Percentiles rank a stretch among this genome's conserved stretches.
phyloP scores from a whole-genome alignment of 139 green algal genomes.

The Asterochloris sp. region DNA sequence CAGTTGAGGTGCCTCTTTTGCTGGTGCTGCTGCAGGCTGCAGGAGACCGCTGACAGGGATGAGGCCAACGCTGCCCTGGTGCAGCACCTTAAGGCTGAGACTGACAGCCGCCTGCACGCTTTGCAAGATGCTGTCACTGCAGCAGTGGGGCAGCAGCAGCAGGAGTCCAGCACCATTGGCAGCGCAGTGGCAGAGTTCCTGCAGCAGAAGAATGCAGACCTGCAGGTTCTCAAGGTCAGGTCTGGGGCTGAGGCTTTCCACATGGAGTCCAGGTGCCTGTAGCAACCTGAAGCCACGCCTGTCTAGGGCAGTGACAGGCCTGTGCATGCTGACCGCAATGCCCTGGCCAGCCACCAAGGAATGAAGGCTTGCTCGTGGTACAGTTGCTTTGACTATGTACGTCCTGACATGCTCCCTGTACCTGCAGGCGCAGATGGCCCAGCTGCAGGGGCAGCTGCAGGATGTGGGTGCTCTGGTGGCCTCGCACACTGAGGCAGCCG shows the following conservation, averaged over 20 bases:
- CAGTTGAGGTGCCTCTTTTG: too few relatives aligned
- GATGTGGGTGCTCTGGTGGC: not conserved
- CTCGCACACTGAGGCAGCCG: not conserved
- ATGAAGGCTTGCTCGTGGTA: not conserved
- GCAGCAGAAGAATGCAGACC: slow-evolving; percentile 4
- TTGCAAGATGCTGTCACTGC: slow-evolving; percentile 28
- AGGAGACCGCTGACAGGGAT: slow-evolving; percentile 36
- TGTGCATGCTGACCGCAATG: not conserved
- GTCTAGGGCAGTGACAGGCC: not conserved
- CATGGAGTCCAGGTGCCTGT: not conserved
- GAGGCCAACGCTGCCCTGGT: slow-evolving; percentile 31
- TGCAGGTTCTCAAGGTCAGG: slow-evolving; percentile 19
- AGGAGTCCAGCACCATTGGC: slow-evolving; percentile 22
- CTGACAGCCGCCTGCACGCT: slow-evolving; percentile 13
- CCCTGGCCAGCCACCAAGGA: not conserved
- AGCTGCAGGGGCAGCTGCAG: slow-evolving; percentile 9
- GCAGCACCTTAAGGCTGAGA: slow-evolving; percentile 18
- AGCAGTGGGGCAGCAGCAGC: slow-evolving; percentile 20
- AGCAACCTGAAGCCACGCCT: not conserved
- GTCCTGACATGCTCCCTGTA: not conserved
- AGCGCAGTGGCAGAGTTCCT: slow-evolving; percentile 10
- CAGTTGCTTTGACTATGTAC: not conserved
- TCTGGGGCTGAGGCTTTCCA: not conserved
- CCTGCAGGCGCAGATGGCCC: slow-evolving; percentile 1
- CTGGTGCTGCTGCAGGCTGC: slow-evolving; percentile 17